These are phyloP conservation scores for Pythium grandisporangium DNA, from an alignment of 352 stramenopile genomes.

Conservation along the genomic window DNA sequence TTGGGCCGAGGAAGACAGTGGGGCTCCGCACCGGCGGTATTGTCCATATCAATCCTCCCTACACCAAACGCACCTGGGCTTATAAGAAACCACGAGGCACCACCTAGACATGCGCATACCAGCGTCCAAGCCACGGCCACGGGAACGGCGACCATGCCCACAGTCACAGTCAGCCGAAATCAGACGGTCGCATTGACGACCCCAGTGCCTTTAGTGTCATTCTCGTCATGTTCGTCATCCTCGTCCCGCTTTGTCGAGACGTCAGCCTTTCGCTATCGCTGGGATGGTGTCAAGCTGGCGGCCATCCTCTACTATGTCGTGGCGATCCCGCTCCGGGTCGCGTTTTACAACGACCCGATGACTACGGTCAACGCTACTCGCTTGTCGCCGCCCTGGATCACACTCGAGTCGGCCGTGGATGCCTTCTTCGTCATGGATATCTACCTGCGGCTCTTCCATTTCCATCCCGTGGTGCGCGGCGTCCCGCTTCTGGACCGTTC, in stretches of 20 bases:
- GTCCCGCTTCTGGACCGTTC: slow-evolving; percentile 1
- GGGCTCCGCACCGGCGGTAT: too few species aligned
- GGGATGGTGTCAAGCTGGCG: slow-evolving; percentile 19
- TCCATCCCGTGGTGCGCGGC: slow-evolving; percentile 12
- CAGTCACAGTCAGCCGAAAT: background rate
- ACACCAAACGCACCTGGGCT: too few species aligned
- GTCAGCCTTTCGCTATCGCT: slow-evolving; percentile 16
- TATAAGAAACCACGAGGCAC: too few species aligned
- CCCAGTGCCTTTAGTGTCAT: too few species aligned
- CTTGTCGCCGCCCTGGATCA: slow-evolving; percentile 14
- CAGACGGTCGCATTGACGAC: background rate
- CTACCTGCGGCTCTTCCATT: slow-evolving; percentile 12
- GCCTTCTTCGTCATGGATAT: slow-evolving; percentile 20
- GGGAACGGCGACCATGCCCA: too few species aligned
- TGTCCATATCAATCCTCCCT: too few species aligned
- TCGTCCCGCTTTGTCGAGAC: slow-evolving; percentile 7
- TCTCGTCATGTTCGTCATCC: background rate
- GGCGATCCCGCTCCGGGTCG: slow-evolving; percentile 15
- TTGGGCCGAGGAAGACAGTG: too few species aligned
- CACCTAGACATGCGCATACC: too few species aligned
- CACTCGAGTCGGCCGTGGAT: slow-evolving; percentile 17
- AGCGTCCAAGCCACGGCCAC: too few species aligned
- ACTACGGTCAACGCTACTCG: slow-evolving; percentile 5
- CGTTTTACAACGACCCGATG: slow-evolving; percentile 17
- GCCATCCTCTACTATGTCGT: slow-evolving; percentile 17